Evolutionary conservation across 441 rosid genomes (phyloP), one percentile per base, ranked within the genome.

Genomic region (Euphorbia celastroides): DNA sequence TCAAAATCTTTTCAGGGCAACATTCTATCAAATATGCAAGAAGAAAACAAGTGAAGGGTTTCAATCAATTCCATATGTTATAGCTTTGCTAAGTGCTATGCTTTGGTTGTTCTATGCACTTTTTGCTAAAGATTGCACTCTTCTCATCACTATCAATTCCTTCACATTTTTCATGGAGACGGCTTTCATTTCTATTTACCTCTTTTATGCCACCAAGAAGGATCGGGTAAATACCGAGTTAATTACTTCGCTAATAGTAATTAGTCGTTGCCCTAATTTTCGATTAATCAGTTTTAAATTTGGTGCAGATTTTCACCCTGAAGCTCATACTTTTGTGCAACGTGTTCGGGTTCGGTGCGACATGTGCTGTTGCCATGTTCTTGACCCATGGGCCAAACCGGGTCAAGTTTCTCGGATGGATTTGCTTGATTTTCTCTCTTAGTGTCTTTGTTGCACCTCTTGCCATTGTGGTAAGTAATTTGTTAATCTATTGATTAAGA

Each of bases 81-180:
- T 86, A 66, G 87, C 82, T 0, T 69, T 86, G 7, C 81, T 90
- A 50, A 88, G 93, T 72, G 91, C 97, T 1, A 86, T 83, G 93
- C 80, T 88, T 9, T 90, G 95, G 97, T 72, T 90, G 30, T 90
- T 84, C 78, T 90, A 90, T 38, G 93, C 91, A 16, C 42, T 78
- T n/a, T 62, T 86, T 62, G 78, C 82, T 32, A 67, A 57, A n/a
- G 78, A 85, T 55, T 80, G 79, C 23, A 65, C 76, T 56, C 80
- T 86, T 57, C 89, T 90, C 65, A 79, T 88, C 74, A 84, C 87
- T 69, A 90, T 86, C 82, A 90, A 92, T 81, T 68, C 78, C 9
- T 66, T 83, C 73, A 66, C 85, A n/a, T 70, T 69, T 46, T 60
- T 84, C 70, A 64, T 87, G 60, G 84, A 92, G 59, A 70, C 72